A percentile compares a stretch with the other conserved stretches of the same genome.
Evolutionary conservation across 2,329 filamentous ascomycete species (phyloP).

Genomic region (Penicillium sp.): DNA sequence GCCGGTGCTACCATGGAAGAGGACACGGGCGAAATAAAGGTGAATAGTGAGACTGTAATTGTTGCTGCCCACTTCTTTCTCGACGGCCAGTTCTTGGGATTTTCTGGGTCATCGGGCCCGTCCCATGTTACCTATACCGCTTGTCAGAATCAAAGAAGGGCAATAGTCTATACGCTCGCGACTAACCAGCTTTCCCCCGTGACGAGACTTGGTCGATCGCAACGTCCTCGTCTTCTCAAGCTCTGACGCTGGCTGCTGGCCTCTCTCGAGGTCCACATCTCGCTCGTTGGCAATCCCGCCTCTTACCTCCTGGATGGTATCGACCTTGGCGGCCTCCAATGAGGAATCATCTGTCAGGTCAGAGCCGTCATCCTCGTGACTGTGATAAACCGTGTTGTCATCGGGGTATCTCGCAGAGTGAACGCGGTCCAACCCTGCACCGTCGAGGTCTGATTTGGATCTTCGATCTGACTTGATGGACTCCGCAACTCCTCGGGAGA

Average conservation of each 20-base stretch:
- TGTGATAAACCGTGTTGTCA: constrained; percentile 37
- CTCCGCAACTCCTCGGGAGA: not conserved
- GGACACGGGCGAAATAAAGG: constrained; percentile 65
- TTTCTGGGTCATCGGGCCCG: constrained; percentile 53
- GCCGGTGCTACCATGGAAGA: constrained; percentile 62
- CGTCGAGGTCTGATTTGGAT: constrained; percentile 3
- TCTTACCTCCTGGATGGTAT: constrained; percentile 27
- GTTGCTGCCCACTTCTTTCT: constrained; percentile 61
- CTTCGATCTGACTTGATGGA: constrained; percentile 8
- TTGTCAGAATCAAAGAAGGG: not conserved
- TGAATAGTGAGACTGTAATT: constrained; percentile 59
- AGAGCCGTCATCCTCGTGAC: constrained; percentile 21
- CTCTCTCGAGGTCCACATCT: constrained; percentile 31
- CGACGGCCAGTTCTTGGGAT: constrained; percentile 58
- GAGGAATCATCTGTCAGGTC: constrained; percentile 8
- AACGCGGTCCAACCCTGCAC: constrained; percentile 24
- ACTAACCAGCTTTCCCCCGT: not conserved
- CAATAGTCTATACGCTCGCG: too few relatives aligned
- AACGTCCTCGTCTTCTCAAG: constrained; percentile 29
- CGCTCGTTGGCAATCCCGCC: constrained; percentile 31
- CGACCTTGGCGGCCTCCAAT: constrained; percentile 8
- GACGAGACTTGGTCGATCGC: constrained; percentile 22
- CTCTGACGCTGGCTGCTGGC: constrained; percentile 10
- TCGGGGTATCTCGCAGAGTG: constrained; percentile 38
- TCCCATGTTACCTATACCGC: constrained; percentile 50